Evolutionary conservation across 441 rosid genomes (phyloP).

Genomic region (Manihot esculenta): DNA sequence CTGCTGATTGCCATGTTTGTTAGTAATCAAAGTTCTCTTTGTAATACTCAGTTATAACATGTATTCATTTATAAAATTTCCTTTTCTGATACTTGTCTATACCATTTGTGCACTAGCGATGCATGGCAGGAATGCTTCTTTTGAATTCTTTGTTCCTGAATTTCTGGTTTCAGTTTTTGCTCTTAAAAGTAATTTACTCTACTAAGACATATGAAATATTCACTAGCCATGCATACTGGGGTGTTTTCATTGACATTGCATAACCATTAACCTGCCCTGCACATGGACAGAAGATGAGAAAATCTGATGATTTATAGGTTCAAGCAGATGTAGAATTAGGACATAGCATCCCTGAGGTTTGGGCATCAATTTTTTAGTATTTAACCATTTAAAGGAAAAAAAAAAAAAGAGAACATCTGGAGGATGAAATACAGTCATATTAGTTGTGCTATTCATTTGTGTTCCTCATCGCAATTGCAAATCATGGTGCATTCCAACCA

Average conservation of each 20-base stretch:
- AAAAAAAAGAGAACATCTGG: neutral
- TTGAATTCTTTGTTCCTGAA: neutral
- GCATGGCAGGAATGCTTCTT: neutral
- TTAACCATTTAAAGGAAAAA: neutral
- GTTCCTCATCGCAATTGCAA: slow-evolving; percentile 5
- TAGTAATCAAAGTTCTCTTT: neutral
- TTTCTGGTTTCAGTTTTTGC: neutral
- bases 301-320: neutral
- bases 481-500: slow-evolving; percentile 13
- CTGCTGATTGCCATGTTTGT: neutral
- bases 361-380: neutral
- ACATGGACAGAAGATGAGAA: neutral
- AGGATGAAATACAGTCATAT: neutral
- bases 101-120: neutral
- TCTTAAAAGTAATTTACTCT: neutral
- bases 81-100: no score
- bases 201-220: neutral
- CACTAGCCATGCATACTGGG: neutral
- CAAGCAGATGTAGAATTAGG: neutral
- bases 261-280: no score
- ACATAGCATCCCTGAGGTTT: neutral
- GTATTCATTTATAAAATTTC: no score
- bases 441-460: neutral
- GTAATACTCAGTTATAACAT: neutral
- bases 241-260: neutral